phyloP scores from a whole-genome alignment of 441 rosid genomes.

The Gossypium davidsonii region DNA sequence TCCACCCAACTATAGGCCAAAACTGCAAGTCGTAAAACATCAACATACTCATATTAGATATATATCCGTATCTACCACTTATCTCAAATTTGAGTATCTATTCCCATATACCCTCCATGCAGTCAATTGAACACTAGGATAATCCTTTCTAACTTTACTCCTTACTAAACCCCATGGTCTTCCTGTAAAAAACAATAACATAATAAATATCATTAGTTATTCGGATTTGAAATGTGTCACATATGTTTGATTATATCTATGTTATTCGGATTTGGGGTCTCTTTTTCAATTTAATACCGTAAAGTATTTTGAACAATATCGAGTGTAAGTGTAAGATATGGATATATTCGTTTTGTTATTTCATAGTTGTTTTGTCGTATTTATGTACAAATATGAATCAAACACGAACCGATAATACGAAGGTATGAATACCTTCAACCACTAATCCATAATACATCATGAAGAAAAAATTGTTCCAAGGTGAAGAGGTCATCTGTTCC shows the following conservation, averaged over 20 bases:
- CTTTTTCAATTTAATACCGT: too few relatives aligned
- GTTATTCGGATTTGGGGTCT: not conserved
- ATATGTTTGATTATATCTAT: not conserved
- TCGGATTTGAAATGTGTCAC: not conserved
- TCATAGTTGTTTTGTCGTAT: not conserved
- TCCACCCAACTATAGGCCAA: conserved; percentile 83
- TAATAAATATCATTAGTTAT: not conserved
- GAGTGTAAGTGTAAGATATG: not conserved
- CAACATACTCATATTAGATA: not conserved
- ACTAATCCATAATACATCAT: conserved; percentile 46
- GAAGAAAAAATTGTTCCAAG: conserved; percentile 83
- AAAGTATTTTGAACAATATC: too few relatives aligned
- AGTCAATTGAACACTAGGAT: conserved; percentile 58
- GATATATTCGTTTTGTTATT: too few relatives aligned
- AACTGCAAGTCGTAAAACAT: conserved; percentile 42
- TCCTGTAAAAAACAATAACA: conserved; percentile 37
- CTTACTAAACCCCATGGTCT: conserved; percentile 64
- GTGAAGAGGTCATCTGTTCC: conserved; percentile 69
- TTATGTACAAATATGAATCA: not conserved
- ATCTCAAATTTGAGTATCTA: not conserved
- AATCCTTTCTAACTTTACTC: conserved; percentile 55
- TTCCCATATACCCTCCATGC: conserved; percentile 70
- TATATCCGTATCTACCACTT: not conserved
- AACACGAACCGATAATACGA: not conserved
- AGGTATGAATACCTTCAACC: conserved; percentile 49